Percentiles rank a stretch among this genome's conserved stretches.
These are phyloP conservation scores for Eutypa lata DNA, from an alignment of 2,329 filamentous ascomycete genomes.

Conservation along the genomic window DNA sequence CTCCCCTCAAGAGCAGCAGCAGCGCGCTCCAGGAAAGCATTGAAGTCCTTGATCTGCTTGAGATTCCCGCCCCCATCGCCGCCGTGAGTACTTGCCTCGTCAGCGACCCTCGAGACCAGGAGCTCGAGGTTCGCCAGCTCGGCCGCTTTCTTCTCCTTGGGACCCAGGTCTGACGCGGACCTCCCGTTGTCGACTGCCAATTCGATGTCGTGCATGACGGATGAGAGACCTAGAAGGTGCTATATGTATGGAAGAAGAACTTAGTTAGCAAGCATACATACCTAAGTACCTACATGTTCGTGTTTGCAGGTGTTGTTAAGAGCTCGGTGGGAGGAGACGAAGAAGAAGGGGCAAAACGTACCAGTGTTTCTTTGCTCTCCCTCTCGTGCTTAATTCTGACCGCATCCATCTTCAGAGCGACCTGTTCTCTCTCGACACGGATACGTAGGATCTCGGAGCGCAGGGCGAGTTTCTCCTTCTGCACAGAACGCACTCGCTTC, in stretches of 20 bases:
- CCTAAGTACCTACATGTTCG: too few relatives aligned
- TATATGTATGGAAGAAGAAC: conserved; percentile 14
- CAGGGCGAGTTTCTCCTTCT: conserved; percentile 54
- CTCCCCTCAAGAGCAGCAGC: conserved; percentile 52
- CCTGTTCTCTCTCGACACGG: conserved; percentile 57
- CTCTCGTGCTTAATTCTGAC: conserved; percentile 58
- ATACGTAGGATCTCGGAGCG: conserved; percentile 60
- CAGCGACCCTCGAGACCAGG: conserved; percentile 50
- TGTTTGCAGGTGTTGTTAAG: too few relatives aligned
- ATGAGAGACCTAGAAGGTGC: conserved; percentile 53
- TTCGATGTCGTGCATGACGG: conserved; percentile 60
- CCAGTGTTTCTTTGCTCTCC: conserved; percentile 49
- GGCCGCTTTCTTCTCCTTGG: conserved; percentile 44
- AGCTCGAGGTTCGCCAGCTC: conserved; percentile 58
- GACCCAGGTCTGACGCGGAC: conserved; percentile 44
- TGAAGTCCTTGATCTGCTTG: conserved; percentile 58
- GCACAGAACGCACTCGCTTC: conserved; percentile 54
- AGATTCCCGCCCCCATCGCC: conserved; percentile 51
- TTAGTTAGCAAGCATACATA: too few relatives aligned
- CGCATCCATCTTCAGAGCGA: conserved; percentile 61
- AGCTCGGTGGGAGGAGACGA: too few relatives aligned
- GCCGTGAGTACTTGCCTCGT: conserved; percentile 49
- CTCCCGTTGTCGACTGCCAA: conserved; percentile 51
- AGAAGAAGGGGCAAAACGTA: conserved; percentile 35
- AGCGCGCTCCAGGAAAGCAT: conserved; percentile 60